Conservation (phyloP, 2,329 filamentous ascomycete species). For the Elsinoe fawcettii region DNA sequence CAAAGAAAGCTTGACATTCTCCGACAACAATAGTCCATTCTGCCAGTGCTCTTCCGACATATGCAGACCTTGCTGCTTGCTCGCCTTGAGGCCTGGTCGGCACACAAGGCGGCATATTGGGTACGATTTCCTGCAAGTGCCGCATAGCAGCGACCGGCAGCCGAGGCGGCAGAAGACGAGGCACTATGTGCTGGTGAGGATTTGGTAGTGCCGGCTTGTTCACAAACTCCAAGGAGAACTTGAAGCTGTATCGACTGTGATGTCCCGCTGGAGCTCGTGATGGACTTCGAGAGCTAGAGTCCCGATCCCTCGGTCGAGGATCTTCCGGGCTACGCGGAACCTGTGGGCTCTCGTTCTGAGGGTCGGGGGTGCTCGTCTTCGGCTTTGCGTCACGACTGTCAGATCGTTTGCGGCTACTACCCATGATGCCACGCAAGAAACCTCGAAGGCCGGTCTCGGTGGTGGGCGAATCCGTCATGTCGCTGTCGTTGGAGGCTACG, state of each 20-base stretch:
- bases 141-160: constrained; percentile 64
- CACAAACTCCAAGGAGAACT: constrained; percentile 64
- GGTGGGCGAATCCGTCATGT: constrained; percentile 2
- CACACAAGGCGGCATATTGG: constrained; percentile 19
- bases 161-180: constrained; percentile 58
- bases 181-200: constrained; percentile 47
- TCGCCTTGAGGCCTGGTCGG: constrained; percentile 32
- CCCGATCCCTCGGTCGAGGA: constrained; percentile 16
- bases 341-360: constrained; percentile 17
- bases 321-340: background rate
- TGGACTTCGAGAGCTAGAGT: constrained; percentile 7
- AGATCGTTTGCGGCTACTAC: constrained; percentile 23
- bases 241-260: constrained; percentile 59
- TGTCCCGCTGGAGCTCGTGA: constrained; percentile 24
- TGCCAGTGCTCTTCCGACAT: constrained; percentile 65
- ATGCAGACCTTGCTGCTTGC: constrained; percentile 41
- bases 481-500: constrained; percentile 9
- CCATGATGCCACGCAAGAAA: constrained; percentile 31
- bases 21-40: constrained; percentile 70
- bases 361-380: constrained; percentile 16
- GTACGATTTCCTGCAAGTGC: constrained; percentile 42
- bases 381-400: constrained; percentile 20
- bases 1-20: constrained; percentile 75
- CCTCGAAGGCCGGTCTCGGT: constrained; percentile 26
- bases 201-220: constrained; percentile 33